Percentiles rank a stretch among this genome's conserved stretches.
Evolutionary conservation across 768 basidiomycete genomes (phyloP).

Genomic region (Serendipita sp.): DNA sequence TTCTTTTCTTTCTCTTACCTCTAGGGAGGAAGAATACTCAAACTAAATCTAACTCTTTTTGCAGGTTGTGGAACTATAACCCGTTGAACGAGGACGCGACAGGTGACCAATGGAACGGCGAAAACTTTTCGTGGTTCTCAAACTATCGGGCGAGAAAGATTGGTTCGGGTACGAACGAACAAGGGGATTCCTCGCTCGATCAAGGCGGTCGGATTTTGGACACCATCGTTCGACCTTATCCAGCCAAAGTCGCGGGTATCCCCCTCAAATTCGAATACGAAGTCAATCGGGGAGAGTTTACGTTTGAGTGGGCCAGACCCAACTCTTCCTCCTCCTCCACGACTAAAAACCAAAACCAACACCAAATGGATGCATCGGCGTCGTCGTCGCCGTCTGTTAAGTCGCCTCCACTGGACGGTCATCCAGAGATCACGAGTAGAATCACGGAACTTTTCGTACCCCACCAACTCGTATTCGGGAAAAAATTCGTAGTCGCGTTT

Average conservation of each 20-base stretch:
- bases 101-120: conserved; percentile 90
- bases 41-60: neutral
- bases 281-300: conserved; percentile 51
- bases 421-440: conserved; percentile 24
- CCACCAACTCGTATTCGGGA: conserved; percentile 33
- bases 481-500: conserved; percentile 36
- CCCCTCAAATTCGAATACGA: conserved; percentile 63
- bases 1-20: neutral
- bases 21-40: neutral
- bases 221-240: conserved; percentile 76
- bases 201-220: conserved; percentile 65
- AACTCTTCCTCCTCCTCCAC: neutral
- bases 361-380: conserved; percentile 10
- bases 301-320: conserved; percentile 45
- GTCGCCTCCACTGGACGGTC: conserved; percentile 26
- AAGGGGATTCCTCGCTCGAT: conserved; percentile 56
- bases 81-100: conserved; percentile 58
- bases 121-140: conserved; percentile 91
- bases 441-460: conserved; percentile 81
- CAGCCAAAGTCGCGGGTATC: conserved; percentile 77
- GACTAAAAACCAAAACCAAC: neutral
- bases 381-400: conserved; percentile 12
- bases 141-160: conserved; percentile 19
- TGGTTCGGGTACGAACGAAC: conserved; percentile 22
- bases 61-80: conserved; percentile 89